Percentiles rank a stretch among this genome's conserved stretches.
These are phyloP conservation scores for Candida sanyaensis DNA, from an alignment of 1,139 yeast genomes.

Conservation along the genomic window DNA sequence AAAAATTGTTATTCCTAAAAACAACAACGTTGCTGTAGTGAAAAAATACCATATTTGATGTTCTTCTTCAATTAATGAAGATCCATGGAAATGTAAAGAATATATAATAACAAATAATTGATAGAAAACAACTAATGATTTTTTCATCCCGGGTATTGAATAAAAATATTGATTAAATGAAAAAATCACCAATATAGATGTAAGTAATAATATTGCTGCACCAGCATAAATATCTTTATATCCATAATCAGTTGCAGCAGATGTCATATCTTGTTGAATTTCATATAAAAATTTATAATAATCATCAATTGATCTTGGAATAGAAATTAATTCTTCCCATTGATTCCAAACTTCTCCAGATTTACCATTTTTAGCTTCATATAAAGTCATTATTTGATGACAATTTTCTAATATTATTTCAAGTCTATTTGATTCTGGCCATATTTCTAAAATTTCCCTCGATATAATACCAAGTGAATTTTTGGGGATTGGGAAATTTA, in stretches of 20 bases:
- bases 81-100: conserved; percentile 73
- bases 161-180: conserved; percentile 19
- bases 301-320: conserved; percentile 17
- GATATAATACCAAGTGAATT: conserved; percentile 81
- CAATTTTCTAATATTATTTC: conserved; percentile 60
- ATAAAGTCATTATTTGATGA: conserved; percentile 51
- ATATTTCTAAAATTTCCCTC: conserved; percentile 54
- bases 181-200: conserved; percentile 26
- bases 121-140: conserved; percentile 22
- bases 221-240: conserved; percentile 54
- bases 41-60: conserved; percentile 96
- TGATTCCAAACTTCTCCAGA: conserved; percentile 12
- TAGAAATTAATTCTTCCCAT: conserved; percentile 17
- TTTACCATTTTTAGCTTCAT: conserved; percentile 26
- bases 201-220: conserved; percentile 30
- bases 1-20: conserved; percentile 15
- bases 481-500: conserved; percentile 82
- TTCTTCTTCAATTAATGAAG: conserved; percentile 95
- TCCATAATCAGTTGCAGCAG: conserved; percentile 75
- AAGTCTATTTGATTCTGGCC: conserved; percentile 39
- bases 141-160: conserved; percentile 12
- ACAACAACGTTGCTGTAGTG: conserved; percentile 31
- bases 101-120: conserved; percentile 43
- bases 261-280: conserved; percentile 59
- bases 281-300: conserved; percentile 42